Conservation (phyloP, 2,329 filamentous ascomycete genomes). For the Trichoderma arundinaceum region DNA sequence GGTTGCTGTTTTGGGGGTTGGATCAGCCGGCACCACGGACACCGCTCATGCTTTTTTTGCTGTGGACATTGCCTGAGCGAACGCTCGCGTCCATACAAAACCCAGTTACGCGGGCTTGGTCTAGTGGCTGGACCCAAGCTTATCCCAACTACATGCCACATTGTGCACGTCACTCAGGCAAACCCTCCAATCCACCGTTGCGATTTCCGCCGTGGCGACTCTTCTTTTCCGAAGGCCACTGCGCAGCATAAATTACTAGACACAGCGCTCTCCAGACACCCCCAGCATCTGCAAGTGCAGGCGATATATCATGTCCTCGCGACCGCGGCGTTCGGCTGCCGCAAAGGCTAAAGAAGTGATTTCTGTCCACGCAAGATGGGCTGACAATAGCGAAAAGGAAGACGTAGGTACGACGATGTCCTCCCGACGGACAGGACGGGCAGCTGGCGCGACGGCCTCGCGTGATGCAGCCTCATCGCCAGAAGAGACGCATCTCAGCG, state of each 20-base stretch:
- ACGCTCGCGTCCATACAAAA: conserved; percentile 18
- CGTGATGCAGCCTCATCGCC: conserved; percentile 55
- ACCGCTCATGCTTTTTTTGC: conserved; percentile 10
- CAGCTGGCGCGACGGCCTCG: conserved; percentile 49
- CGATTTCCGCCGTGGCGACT: background rate
- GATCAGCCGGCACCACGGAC: conserved; percentile 20
- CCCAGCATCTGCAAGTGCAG: conserved; percentile 25
- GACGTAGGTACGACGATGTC: conserved; percentile 53
- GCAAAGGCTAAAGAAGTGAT: conserved; percentile 52
- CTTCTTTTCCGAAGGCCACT: background rate
- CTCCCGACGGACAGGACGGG: conserved; percentile 57
- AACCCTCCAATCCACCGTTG: conserved; percentile 2
- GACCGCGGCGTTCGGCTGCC: conserved; percentile 55
- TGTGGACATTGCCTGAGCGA: conserved; percentile 19
- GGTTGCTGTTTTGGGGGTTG: conserved; percentile 25
- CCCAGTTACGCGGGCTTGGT: conserved; percentile 22
- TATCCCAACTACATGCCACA: conserved; percentile 27
- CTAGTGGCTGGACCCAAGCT: conserved; percentile 26
- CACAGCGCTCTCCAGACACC: conserved; percentile 1
- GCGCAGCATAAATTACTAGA: background rate
- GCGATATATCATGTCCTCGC: conserved; percentile 50
- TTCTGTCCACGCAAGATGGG: conserved; percentile 50
- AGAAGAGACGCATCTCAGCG: conserved; percentile 49
- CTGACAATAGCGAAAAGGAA: conserved; percentile 47
- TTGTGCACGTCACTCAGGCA: conserved; percentile 16